Conservation (phyloP, 495 filamentous ascomycete genomes). For the Bacidia rubella region DNA sequence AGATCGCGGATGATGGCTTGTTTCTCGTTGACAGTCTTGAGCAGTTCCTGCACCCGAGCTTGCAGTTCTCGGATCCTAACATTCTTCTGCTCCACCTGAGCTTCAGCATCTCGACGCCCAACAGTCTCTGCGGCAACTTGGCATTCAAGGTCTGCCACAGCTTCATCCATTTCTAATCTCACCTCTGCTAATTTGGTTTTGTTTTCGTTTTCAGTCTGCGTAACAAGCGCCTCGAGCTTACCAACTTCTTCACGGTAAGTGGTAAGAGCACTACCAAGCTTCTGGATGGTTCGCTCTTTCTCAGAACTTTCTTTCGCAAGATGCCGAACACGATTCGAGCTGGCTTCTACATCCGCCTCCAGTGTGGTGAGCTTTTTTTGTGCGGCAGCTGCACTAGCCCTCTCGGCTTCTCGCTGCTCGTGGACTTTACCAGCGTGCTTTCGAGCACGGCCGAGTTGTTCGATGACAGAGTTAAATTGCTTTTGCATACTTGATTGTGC, state of each 20-base stretch:
- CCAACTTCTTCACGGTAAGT: conserved; percentile 51
- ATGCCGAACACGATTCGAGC: conserved; percentile 31
- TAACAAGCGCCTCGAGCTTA: conserved; percentile 47
- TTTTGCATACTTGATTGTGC: conserved; percentile 22
- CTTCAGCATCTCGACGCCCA: conserved; percentile 26
- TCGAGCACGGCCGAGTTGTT: conserved; percentile 24
- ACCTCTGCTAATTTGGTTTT: conserved; percentile 19
- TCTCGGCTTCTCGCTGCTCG: conserved; percentile 6
- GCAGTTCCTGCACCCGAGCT: conserved; percentile 21
- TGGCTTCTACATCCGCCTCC: conserved; percentile 39
- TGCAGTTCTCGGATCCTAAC: conserved; percentile 31
- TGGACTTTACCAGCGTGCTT: conserved; percentile 20
- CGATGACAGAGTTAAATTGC: conserved; percentile 31
- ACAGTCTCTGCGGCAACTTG: conserved; percentile 27
- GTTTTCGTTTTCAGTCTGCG: conserved; percentile 44
- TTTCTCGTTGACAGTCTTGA: conserved; percentile 30
- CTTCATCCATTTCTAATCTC: conserved; percentile 22
- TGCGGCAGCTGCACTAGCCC: conserved; percentile 24
- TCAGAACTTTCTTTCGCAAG: conserved; percentile 41
- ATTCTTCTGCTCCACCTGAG: conserved; percentile 21
- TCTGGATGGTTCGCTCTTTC: conserved; percentile 42
- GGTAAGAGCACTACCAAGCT: conserved; percentile 46
- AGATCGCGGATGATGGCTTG: conserved; percentile 28
- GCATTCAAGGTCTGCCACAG: conserved; percentile 30
- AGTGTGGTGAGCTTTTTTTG: conserved; percentile 34